Evolutionary conservation across 2,329 filamentous ascomycete species (phyloP), one percentile per base, ranked within the genome.

Genomic region (Neofusicoccum umdonicola): DNA sequence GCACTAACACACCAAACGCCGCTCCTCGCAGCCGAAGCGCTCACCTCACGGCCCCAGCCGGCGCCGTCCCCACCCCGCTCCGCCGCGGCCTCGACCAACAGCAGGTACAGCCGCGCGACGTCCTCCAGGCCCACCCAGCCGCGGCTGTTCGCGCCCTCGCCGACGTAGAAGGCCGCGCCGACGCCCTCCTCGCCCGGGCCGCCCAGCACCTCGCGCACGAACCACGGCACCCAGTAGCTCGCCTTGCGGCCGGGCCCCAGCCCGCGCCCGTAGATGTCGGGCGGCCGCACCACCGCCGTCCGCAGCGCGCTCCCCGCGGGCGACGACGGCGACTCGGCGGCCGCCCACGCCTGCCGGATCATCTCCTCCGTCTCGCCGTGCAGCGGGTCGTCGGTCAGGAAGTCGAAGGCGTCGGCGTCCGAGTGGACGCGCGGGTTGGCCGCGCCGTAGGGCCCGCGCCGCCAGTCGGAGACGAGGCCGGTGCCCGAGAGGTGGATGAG

Each of bases 281-380:
- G 86, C 7, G 88, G 87, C 67, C 85, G 89, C 1, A 91, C 81
- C 22, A 91, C 83, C 9, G 77, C 76, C 2, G 76, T 73, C 19
- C 68, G 69, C 4, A 62, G 37, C 52, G 3, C 34, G 12, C 8
- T 17, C 41, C 4, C 3, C 2, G 37, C 9, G 27, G 48, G 13
- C 2, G 11, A 3, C n/a, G 17, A 17, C 37, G 19, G 2, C 19
- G 17, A 17, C 39, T 11, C 13, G 12, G 37, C 22, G 5, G 31
- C 13, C 15, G 2, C 11, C 44, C 42, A 56, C 0, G 83, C 80
- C 0, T 74, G 78, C 0, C 89, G 77, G n/a, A 92, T 83, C 27
- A 91, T 81, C 72, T 87, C 85, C 74, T 94, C 90, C 2, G 91
- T 85, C 70, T 88, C 81, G 15, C 88, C 85, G 76, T 93, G 90